Conservation (phyloP, 148 eudicot species). For the Fagopyrum esculentum region DNA sequence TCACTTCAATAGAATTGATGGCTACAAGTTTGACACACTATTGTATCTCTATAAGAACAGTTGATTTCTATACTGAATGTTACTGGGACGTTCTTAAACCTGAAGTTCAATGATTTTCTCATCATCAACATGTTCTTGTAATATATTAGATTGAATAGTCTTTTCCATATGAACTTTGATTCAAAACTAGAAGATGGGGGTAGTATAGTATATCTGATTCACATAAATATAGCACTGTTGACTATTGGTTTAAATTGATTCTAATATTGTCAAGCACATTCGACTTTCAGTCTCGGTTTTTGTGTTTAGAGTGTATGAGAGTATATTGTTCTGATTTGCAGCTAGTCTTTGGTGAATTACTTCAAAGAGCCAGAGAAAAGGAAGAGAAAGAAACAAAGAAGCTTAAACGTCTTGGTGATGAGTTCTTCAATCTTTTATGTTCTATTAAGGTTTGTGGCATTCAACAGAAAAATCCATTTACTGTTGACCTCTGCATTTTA, state of each 20-base stretch:
- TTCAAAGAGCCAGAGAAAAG: conserved; percentile 60
- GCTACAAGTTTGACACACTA: background rate
- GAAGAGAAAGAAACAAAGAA: conserved; percentile 95
- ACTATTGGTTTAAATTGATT: conserved; percentile 3
- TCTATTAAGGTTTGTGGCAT: conserved; percentile 55
- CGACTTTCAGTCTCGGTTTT: conserved; percentile 2
- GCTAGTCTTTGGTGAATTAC: conserved; percentile 75
- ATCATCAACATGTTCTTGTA: background rate
- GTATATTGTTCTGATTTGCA: conserved; percentile 26
- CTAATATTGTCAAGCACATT: background rate
- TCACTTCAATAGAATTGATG: background rate
- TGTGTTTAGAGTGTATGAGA: background rate
- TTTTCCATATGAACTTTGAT: background rate
- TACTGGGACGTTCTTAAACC: background rate
- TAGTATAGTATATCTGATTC: background rate
- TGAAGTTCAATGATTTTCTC: background rate
- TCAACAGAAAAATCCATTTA: background rate
- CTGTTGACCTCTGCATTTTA: background rate
- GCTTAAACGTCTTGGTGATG: conserved; percentile 76
- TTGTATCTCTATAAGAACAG: background rate
- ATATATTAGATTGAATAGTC: background rate
- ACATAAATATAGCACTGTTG: background rate
- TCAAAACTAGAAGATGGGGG: background rate
- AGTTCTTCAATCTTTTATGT: conserved; percentile 49
- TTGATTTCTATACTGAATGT: background rate